Conservation (phyloP, 2,329 filamentous ascomycete genomes). For the Penicillium frequentans region DNA sequence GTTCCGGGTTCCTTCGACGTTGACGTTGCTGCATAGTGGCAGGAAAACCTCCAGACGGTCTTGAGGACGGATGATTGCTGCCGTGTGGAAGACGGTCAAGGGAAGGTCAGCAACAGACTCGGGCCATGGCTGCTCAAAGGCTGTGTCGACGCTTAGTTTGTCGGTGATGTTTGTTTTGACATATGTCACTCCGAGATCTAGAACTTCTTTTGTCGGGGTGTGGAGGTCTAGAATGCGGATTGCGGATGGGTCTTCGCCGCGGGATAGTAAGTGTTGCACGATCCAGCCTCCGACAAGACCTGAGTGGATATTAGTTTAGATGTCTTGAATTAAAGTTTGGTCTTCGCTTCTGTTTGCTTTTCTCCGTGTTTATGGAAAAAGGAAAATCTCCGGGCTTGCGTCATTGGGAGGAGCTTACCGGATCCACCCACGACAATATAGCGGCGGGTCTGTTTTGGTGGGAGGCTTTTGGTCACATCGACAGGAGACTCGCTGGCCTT, state of each 20-base stretch:
- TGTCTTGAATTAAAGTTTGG: neutral
- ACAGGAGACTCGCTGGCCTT: conserved; percentile 28
- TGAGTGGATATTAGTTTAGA: conserved; percentile 24
- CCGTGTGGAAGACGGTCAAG: conserved; percentile 60
- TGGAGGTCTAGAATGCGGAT: conserved; percentile 58
- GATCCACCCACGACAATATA: conserved; percentile 43
- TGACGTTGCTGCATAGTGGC: conserved; percentile 49
- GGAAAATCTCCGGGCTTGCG: neutral
- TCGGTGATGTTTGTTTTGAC: conserved; percentile 54
- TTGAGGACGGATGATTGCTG: conserved; percentile 54
- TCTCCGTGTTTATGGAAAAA: neutral
- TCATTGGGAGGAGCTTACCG: conserved; percentile 23
- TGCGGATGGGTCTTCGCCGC: conserved; percentile 51
- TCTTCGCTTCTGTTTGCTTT: neutral
- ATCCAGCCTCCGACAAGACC: conserved; percentile 59
- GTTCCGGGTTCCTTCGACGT: conserved; percentile 53
- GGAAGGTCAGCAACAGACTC: conserved; percentile 43
- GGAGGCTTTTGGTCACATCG: conserved; percentile 35
- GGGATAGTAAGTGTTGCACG: conserved; percentile 54
- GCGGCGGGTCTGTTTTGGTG: conserved; percentile 37
- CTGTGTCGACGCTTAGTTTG: conserved; percentile 41
- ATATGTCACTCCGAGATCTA: conserved; percentile 47
- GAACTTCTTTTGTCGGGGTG: conserved; percentile 44
- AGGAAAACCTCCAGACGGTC: conserved; percentile 52
- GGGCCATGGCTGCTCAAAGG: conserved; percentile 53